Evolutionary conservation across 192 early-diverging fungal genomes (phyloP).

Genomic region (Backusella australiensis): DNA sequence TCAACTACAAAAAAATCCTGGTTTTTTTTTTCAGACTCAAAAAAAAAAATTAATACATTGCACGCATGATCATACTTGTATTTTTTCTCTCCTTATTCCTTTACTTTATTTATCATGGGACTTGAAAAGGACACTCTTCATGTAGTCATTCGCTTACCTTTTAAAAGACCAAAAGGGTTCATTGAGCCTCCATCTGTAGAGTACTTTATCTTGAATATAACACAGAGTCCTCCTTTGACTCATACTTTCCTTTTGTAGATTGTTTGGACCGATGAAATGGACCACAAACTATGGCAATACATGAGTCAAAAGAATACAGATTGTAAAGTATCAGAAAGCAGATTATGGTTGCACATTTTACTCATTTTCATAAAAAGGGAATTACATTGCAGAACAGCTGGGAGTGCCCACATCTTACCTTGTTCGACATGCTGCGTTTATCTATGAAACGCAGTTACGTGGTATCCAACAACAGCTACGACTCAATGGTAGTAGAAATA

Average conservation of each 20-base stretch:
- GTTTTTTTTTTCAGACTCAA: no score
- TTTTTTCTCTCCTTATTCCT: no score
- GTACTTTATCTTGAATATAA: neutral
- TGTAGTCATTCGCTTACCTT: conserved; percentile 53
- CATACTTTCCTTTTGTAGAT: conserved; percentile 28
- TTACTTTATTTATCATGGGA: neutral
- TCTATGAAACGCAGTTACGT: conserved; percentile 57
- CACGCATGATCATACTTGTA: no score
- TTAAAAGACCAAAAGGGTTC: conserved; percentile 47
- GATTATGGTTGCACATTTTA: neutral
- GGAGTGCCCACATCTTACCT: conserved; percentile 51
- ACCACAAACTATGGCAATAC: conserved; percentile 53
- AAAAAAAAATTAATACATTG: no score
- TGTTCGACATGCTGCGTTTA: conserved; percentile 50
- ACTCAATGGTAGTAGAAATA: conserved; percentile 14
- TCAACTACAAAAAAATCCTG: no score
- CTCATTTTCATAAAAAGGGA: conserved; percentile 36
- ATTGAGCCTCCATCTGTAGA: conserved; percentile 52
- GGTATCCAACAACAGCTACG: conserved; percentile 40
- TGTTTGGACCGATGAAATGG: conserved; percentile 61
- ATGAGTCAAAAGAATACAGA: conserved; percentile 55
- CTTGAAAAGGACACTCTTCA: conserved; percentile 32
- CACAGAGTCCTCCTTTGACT: neutral
- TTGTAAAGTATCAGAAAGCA: conserved; percentile 35
- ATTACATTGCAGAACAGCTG: conserved; percentile 45